Evolutionary conservation across 2,329 filamentous ascomycete species (phyloP), one percentile per base, ranked within the genome.

Genomic region (Hirsutella minnesotensis): DNA sequence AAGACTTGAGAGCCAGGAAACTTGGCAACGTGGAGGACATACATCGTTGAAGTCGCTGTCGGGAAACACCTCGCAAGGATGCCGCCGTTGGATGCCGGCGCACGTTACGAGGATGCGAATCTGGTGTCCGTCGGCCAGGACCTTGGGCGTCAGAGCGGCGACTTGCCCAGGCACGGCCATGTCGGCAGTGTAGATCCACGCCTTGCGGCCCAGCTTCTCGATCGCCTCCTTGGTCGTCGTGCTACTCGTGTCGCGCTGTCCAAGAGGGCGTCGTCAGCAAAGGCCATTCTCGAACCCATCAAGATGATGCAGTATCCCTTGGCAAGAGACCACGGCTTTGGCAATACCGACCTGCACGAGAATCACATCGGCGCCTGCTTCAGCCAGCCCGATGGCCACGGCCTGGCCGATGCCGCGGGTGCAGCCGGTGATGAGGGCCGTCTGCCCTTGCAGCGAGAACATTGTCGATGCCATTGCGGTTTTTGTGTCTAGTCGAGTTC

Each of bases 101-200:
- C 85, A 90, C 66, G 89, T 94, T 53, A 94, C 67, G 8, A 94
- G 75, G 55, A 94, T 85, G 56, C 85, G 75, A 49, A 94, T 77
- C 56, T 77, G 56, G 57, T 79, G 71, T 39, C 73, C 74, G 54
- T 80, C 76, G 35, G 68, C 64, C n/a, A 85, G 66, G 44, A 88
- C 61, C 18, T 65, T 63, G 20, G 80, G 75, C 1, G 78, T 65
- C 2, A 89, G 69, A 0, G 64, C 61, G n/a, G 71, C 64, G 43
- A 88, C 79, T 19, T 77, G 75, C 18, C 65, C 54, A n/a, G 67
- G 59, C 3, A 72, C 77, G 33, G 77, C 68, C 21, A 89, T 76
- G 62, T 90, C 83, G 16, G 78, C 79, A 1, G 71, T 77, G 66
- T 86, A 84, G 56, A 88, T 78, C 44, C 62, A 66, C 37, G 73